Evolutionary conservation across 2,329 filamentous ascomycete species (phyloP), one percentile per base, ranked within the genome.

Genomic region (Neocucurbitaria cava): DNA sequence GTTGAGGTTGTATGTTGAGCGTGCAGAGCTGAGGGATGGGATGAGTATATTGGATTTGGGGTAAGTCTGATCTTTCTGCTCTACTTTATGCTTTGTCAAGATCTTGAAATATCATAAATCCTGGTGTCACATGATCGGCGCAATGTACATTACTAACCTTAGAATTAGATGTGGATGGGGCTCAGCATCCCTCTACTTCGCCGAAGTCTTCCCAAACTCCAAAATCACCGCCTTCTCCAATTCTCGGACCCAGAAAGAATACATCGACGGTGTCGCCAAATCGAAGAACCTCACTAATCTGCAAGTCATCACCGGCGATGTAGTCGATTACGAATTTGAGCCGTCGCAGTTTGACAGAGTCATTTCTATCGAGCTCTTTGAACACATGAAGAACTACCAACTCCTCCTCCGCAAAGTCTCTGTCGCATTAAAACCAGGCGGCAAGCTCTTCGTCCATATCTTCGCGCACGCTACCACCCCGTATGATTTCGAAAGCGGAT

Each of bases 351-450:
- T 85, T 63, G 88, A 90, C 69, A 81, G 88, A 11, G 85, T 90
- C 1, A 78, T 90, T 15, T 87, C 85, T 7, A 87, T 90, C 57
- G 88, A 89, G 81, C 79, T 90, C 11, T 90, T 91, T 66, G 88
- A 90, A 71, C 88, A 90, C 73, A 90, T 90, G 87, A 90, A 90
- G 72, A 90, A 90, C 72, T 90, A 90, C 73, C 83, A 87, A 58
- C 76, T 85, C 11, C 81, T 90, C 21, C 83, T 90, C 77, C 81
- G 82, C 39, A 90, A 90, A 72, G 76, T 90, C 15, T 69, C 80
- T 3, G 78, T 81, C 26, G 81, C 86, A 2, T 76, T 90, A 49
- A 87, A 84, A 61, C 83, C 85, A 0, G 79, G 80, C 1, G 88
- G 88, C 4, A 89, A 89, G 75, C 77, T 89, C 13, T 89, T 90